Percentiles rank a stretch among this genome's conserved stretches.
These are phyloP conservation scores for Pichia paraexigua DNA, from an alignment of 805 yeast genomes.

Conservation along the genomic window DNA sequence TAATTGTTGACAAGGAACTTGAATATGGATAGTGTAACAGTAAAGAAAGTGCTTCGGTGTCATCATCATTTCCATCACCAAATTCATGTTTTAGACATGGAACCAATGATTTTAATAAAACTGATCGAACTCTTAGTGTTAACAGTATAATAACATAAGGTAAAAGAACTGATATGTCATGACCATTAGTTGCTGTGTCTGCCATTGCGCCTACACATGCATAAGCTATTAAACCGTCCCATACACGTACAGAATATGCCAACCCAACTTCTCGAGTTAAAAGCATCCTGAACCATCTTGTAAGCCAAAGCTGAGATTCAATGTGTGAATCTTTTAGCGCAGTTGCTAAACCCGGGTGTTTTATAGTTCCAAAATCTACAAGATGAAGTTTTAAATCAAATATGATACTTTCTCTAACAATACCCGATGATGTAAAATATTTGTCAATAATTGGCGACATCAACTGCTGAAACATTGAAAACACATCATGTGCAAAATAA, in stretches of 20 bases:
- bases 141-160: constrained; percentile 36
- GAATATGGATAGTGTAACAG: constrained; percentile 41
- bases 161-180: constrained; percentile 22
- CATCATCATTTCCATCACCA: constrained; percentile 27
- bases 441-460: constrained; percentile 30
- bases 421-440: constrained; percentile 32
- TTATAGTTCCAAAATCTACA: constrained; percentile 27
- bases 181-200: constrained; percentile 2
- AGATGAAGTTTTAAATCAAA: constrained; percentile 43
- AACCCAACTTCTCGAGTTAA: constrained; percentile 42
- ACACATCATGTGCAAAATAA: constrained; percentile 24
- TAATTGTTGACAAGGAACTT: not conserved
- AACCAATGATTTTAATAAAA: constrained; percentile 4
- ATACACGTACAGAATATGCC: constrained; percentile 28
- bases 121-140: constrained; percentile 20
- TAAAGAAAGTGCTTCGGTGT: constrained; percentile 42
- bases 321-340: constrained; percentile 21
- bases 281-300: constrained; percentile 42
- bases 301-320: constrained; percentile 48
- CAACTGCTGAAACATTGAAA: constrained; percentile 36
- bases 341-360: constrained; percentile 10
- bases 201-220: constrained; percentile 8
- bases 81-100: not conserved
- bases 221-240: constrained; percentile 41
- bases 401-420: constrained; percentile 39